Conservation (phyloP, 208 protist genomes). For the Histomonas meleagridis region DNA sequence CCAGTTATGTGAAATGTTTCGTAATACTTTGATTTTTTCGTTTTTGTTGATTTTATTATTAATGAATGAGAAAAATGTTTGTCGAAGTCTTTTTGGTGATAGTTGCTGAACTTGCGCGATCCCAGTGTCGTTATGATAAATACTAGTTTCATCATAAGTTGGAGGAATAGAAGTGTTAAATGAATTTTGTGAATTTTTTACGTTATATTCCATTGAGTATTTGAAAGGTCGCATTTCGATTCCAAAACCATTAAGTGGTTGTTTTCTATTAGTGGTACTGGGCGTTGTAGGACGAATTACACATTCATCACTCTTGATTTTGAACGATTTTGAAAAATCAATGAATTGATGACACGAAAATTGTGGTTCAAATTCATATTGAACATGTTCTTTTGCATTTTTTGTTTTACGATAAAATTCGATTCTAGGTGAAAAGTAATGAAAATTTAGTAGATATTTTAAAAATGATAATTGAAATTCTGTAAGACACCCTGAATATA, state of each 20-base stretch:
- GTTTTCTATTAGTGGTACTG: neutral
- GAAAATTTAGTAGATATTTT: neutral
- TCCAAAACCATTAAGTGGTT: neutral
- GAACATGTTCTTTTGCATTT: neutral
- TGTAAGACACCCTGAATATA: neutral
- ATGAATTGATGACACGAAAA: neutral
- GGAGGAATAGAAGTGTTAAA: neutral
- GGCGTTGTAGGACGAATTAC: neutral
- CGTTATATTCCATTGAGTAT: slow-evolving; percentile 30
- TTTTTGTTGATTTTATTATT: neutral
- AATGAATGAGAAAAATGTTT: neutral
- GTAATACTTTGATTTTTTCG: neutral
- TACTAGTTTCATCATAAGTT: neutral
- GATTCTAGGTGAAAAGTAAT: slow-evolving; percentile 22
- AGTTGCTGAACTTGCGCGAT: neutral
- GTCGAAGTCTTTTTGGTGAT: neutral
- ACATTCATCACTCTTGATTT: neutral
- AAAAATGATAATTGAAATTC: neutral
- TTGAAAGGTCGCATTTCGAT: neutral
- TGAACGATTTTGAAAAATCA: neutral
- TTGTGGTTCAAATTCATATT: neutral
- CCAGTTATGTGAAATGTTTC: neutral
- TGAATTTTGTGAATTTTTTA: neutral
- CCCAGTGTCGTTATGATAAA: neutral
- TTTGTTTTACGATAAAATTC: neutral